Base-by-base conservation (phyloP, 371 early-diverging fungal genomes). In the Nematocida sp. region DNA sequence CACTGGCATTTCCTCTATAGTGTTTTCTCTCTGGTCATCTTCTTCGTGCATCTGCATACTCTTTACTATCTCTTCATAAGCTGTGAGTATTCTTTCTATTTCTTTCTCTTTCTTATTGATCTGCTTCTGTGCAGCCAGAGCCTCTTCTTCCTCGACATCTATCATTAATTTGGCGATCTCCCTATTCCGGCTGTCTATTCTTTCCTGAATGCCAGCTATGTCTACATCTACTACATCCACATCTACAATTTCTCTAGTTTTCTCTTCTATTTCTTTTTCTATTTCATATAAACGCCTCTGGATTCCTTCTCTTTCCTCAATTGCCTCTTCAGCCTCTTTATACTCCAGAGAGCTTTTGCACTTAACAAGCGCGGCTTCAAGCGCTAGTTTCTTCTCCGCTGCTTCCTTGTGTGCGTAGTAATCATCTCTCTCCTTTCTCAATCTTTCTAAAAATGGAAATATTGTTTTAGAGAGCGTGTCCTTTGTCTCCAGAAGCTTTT, bases 271-370 rank as follows among this genome's bases (percentile, higher is more conserved):
- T 9, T 73, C 42, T 25, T 11, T 27, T 11, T 73, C 64, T 9
- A 57, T 52, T 33, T 62, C 25, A 57, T 80, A 73, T 27, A 58
- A 20, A 4, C 40, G 40, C 5, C 13, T 11, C 18, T 60, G 13
- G 18, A 42, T 33, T 18, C 61, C 27, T 54, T 75, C 66, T 20
- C 82, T 33, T 11, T 69, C 62, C 44, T 61, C 39, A 9, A 66
- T 40, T 58, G 83, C 83, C 18, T 57, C 66, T 45, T 83, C 72
- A 13, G 58, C 33, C 46, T 84, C 69, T 61, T 74, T 70, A 44
- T 90, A 95, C 81, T 97, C 95, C 23, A 96, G 74, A 82, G 92
- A 94, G 58, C 39, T n/a, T 0, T 57, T n/a, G 20, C 25, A 40
- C 25, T 18, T 11, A 5, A 70, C 33, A 4, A 15, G 11, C 25